Evolutionary conservation across 1,284 basidiomycete genomes (phyloP).

Genomic region (Leccinum subrobustum): DNA sequence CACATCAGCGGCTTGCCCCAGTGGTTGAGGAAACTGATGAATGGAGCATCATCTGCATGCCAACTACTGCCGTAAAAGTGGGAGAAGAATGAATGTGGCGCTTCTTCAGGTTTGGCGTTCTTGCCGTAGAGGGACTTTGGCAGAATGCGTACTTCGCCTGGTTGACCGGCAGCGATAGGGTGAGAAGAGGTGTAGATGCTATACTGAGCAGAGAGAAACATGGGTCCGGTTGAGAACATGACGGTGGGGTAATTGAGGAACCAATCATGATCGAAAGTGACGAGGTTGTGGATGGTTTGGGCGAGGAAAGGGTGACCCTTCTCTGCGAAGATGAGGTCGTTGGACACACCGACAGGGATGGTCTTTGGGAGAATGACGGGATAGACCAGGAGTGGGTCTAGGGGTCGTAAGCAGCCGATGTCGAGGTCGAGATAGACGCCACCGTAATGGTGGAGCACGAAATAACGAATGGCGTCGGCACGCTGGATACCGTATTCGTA

Average conservation of each 20-base stretch:
- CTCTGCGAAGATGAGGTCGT: conserved; percentile 94
- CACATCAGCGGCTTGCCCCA: conserved; percentile 89
- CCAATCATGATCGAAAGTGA: conserved; percentile 93
- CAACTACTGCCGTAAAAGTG: conserved; percentile 98
- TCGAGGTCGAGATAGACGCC: conserved; percentile 98
- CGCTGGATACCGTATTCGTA: conserved; percentile 96
- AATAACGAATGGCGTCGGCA: conserved; percentile 97
- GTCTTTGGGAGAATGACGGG: conserved; percentile 93
- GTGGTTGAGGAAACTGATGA: conserved; percentile 84
- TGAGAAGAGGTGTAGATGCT: conserved; percentile 79
- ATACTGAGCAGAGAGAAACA: conserved; percentile 90
- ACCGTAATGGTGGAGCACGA: conserved; percentile 93
- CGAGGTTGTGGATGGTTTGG: conserved; percentile 89
- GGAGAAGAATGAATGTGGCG: conserved; percentile 90
- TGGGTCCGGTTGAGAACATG: conserved; percentile 98
- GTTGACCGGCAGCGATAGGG: conserved; percentile 50
- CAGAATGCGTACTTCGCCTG: conserved; percentile 80
- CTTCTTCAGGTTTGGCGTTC: conserved; percentile 83
- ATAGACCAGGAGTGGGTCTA: conserved; percentile 88
- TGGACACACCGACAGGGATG: conserved; percentile 95
- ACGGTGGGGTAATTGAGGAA: conserved; percentile 97
- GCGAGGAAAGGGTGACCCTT: conserved; percentile 88
- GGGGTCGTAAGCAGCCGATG: conserved; percentile 88
- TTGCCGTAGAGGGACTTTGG: conserved; percentile 96
- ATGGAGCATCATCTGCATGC: conserved; percentile 93